Conservation (phyloP, 2,329 filamentous ascomycete species). For the Helminthosporium solani region DNA sequence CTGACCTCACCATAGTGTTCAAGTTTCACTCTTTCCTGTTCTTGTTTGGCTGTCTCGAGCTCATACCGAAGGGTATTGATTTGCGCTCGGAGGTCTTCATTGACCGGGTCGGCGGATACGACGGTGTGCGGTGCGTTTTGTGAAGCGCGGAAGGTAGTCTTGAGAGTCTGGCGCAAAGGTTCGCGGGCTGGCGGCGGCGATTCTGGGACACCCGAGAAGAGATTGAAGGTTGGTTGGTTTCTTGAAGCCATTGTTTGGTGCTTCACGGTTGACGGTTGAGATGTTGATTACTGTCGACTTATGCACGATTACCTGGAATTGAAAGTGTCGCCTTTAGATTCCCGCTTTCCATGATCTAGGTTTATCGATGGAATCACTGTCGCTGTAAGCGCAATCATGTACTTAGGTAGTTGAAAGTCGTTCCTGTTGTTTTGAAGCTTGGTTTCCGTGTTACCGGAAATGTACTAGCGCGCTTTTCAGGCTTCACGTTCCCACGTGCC, state of each 20-base stretch:
- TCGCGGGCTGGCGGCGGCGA: constrained; percentile 36
- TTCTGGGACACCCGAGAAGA: constrained; percentile 48
- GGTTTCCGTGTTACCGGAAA: not conserved
- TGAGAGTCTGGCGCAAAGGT: constrained; percentile 45
- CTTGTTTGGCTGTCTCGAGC: constrained; percentile 81
- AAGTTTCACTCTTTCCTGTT: constrained; percentile 75
- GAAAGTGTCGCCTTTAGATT: not conserved
- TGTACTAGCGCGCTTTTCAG: constrained; percentile 6
- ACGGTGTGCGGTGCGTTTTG: constrained; percentile 40
- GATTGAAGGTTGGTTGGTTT: constrained; percentile 51
- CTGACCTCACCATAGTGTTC: constrained; percentile 82
- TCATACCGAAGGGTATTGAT: constrained; percentile 86
- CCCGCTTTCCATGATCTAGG: not conserved
- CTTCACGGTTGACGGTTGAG: not conserved
- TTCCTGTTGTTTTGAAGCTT: constrained; percentile 6
- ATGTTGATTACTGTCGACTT: not conserved
- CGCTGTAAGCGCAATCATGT: not conserved
- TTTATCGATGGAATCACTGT: not conserved
- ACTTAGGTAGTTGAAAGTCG: not conserved
- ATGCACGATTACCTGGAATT: not conserved
- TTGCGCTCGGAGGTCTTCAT: constrained; percentile 84
- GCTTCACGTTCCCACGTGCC: not conserved
- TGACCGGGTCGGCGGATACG: constrained; percentile 47
- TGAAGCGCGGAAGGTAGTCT: constrained; percentile 45
- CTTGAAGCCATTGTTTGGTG: constrained; percentile 27